A percentile compares a stretch with the other conserved stretches of the same genome.
Conservation (phyloP, 441 rosid species). For the Syzygium syzygioides region DNA sequence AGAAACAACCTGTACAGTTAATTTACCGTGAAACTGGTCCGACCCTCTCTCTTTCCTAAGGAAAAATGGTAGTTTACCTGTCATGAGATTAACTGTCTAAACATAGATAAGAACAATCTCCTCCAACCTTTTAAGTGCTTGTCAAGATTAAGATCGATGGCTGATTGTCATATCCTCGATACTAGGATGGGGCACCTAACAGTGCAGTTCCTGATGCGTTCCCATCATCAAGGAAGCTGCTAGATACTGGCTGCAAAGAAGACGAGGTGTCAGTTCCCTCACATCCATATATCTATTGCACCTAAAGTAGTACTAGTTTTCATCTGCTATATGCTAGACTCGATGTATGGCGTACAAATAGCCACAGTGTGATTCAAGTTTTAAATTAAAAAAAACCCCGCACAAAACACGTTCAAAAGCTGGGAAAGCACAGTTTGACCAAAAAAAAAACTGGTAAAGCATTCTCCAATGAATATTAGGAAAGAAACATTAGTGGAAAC, state of each 20-base stretch:
- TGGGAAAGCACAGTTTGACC: too few species aligned
- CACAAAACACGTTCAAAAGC: neutral
- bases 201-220: conserved; percentile 45
- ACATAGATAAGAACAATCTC: neutral
- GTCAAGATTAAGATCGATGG: neutral
- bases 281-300: neutral
- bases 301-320: neutral
- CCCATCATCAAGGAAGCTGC: conserved; percentile 55
- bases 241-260: conserved; percentile 42
- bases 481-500: neutral
- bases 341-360: neutral
- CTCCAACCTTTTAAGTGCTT: neutral
- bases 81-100: neutral
- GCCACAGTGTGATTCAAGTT: neutral
- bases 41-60: neutral
- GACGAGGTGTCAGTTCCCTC: conserved; percentile 11
- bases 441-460: neutral
- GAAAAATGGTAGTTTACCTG: neutral
- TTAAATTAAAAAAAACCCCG: neutral
- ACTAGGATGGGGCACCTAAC: conserved; percentile 33
- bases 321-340: neutral
- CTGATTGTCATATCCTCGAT: neutral
- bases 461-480: neutral
- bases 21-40: neutral
- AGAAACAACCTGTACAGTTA: neutral